Evolutionary conservation across 257 asterid species (phyloP), one percentile per base, ranked within the genome.

Genomic region (Buddleja alternifolia): DNA sequence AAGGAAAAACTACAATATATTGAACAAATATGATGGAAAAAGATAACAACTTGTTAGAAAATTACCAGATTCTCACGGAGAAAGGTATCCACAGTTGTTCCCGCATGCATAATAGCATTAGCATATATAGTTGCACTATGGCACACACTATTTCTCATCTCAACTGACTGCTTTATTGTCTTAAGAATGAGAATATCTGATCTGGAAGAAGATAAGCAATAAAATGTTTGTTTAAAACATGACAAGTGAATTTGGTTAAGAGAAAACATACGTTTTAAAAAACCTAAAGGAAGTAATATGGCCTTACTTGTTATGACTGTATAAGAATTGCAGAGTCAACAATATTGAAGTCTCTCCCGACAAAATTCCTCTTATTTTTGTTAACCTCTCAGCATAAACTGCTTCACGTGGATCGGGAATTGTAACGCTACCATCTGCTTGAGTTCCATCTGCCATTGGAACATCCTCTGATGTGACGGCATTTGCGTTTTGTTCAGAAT

Each of bases 31-130:
- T 8, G 60, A 34, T 7, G 16, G 53, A 41, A 37, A 54, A 61
- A 48, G 10, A 6, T 47, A 40, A 17, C 15, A 69, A 46, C 32
- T 4, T 29, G 47, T 67, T 15, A 56, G 63, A 45, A 17, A 51
- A 59, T 68, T 59, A 93, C 98, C 92, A 94, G 84, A 81, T 94
- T 94, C 80, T 94, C 98, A 70, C 98, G 68, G 48, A 94, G 94
- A 79, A 94, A 94, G 5, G 99, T 91, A 71, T 94, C 97, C 9
- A 89, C 98, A 9, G 99, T 94, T 39, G 99, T 94, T 71, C 99
- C 99, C 47, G 99, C 98, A 75, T 94, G 99, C 98, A 94, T 94
- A 74, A 94, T 86, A 44, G 99, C 99, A 83, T 94, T 94, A 1
- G 98, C 88, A 75, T 86, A 92, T 70, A 94, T 89, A 24, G 98